phyloP scores from a whole-genome alignment of 148 eudicot species.

The Cornus controversa region DNA sequence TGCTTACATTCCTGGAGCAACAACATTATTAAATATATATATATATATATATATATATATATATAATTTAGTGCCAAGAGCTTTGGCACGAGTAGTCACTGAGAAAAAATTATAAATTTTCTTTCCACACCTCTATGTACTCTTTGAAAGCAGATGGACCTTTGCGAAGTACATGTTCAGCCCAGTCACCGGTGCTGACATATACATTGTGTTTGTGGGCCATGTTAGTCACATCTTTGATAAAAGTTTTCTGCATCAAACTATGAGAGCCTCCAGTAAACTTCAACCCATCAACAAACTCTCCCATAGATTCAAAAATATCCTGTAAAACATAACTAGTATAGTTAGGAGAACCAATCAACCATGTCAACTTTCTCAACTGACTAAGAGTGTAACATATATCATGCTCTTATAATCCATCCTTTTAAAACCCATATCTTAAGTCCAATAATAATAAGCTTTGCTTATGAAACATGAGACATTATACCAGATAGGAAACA shows the following conservation, averaged over 20 bases:
- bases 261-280: slow-evolving; percentile 80
- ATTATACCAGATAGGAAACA: not conserved
- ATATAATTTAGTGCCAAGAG: not conserved
- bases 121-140: slow-evolving; percentile 57
- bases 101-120: not conserved
- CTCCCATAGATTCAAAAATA: slow-evolving; percentile 86
- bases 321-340: slow-evolving; percentile 46
- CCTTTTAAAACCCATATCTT: not conserved
- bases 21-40: not conserved
- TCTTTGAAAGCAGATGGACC: slow-evolving; percentile 84
- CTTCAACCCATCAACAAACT: slow-evolving; percentile 88
- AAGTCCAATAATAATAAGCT: not conserved
- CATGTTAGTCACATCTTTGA: slow-evolving; percentile 76
- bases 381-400: not conserved
- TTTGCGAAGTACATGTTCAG: slow-evolving; percentile 64
- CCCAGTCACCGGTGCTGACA: slow-evolving; percentile 97
- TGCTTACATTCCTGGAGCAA: slow-evolving; percentile 76
- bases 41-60: too few species aligned
- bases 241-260: slow-evolving; percentile 59
- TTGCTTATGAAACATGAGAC: not conserved
- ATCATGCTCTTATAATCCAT: not conserved
- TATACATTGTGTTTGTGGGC: slow-evolving; percentile 81
- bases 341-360: slow-evolving; percentile 10
- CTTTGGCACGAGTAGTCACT: not conserved
- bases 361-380: not conserved